Conservation (phyloP, 345 rosid genomes). For the Microcos paniculata region DNA sequence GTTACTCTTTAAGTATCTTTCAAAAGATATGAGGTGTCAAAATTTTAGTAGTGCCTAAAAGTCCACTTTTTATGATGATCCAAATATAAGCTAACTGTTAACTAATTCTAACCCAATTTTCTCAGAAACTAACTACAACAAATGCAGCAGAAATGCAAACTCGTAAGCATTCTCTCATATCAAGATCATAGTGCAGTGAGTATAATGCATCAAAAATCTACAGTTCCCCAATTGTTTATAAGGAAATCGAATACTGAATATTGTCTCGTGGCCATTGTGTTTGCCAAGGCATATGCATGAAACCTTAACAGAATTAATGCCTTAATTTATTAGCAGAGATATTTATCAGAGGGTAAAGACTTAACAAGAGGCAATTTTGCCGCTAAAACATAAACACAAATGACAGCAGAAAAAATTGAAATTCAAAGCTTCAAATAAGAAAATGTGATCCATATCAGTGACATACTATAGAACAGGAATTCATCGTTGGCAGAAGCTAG, state of each 20-base stretch:
- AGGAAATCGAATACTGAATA: neutral
- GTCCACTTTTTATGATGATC: no score
- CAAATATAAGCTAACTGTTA: no score
- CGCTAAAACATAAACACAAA: neutral
- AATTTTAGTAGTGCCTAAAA: no score
- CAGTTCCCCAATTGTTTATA: neutral
- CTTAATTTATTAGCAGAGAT: no score
- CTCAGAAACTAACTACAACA: neutral
- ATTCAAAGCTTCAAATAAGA: neutral
- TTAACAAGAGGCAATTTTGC: neutral
- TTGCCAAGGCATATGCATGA: neutral
- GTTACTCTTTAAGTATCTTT: no score
- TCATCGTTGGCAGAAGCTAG: neutral
- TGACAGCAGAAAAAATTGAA: neutral
- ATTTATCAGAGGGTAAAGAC: neutral
- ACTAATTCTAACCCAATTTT: neutral
- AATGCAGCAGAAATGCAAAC: neutral
- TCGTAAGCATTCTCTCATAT: neutral
- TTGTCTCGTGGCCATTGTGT: neutral
- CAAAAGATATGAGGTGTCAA: no score
- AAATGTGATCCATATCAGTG: neutral
- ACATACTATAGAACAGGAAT: neutral
- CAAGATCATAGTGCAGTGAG: neutral
- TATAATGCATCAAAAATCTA: neutral
- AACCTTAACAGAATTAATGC: neutral